Evolutionary conservation across 2,329 filamentous ascomycete species (phyloP), one percentile per base, ranked within the genome.

Genomic region (Phialophora tarda): DNA sequence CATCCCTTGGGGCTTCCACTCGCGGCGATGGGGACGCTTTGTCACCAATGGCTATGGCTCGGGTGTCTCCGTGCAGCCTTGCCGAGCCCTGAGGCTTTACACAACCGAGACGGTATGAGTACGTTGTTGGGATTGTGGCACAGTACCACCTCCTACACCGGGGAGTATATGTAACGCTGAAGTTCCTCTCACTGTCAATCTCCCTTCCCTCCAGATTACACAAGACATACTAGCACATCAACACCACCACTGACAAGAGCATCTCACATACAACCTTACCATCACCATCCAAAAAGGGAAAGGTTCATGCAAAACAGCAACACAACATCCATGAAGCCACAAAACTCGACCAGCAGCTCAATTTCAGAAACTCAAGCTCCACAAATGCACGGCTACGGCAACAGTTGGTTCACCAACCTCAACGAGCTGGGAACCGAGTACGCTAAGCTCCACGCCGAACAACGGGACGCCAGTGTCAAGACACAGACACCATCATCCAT

Each of bases 361-460:
- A 55, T 28, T 11, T n/a, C 32, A 34, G 26, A 21, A 14, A 38
- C 24, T 23, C 50, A 21, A 23, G 5, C 32, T 28, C 44, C 48
- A 17, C 60, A 38, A 17, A 65, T 67, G 67, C 67, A 64, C 63
- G 57, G 53, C 24, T 66, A 67, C 63, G 68, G 68, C 28, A 57
- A 65, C 28, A 62, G 34, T 34, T 70, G 63, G 59, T 70, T 70
- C 50, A 54, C 64, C 24, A 70, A 64, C 60, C 55, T 70, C 24
- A 57, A 65, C 60, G 53, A 50, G 11, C 30, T 66, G 32, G 59
- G 54, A 10, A 28, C 54, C 28, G 41, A 69, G 38, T 69, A 63
- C 48, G 11, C 17, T 21, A 41, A 58, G n/a, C 61, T 59, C 14
- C 63, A 55, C 53, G 28, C 32, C 21, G 56, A 58, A 28, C 34